These are phyloP conservation scores for Sparassis latifolia DNA, from an alignment of 1,284 basidiomycete species.

Conservation along the genomic window DNA sequence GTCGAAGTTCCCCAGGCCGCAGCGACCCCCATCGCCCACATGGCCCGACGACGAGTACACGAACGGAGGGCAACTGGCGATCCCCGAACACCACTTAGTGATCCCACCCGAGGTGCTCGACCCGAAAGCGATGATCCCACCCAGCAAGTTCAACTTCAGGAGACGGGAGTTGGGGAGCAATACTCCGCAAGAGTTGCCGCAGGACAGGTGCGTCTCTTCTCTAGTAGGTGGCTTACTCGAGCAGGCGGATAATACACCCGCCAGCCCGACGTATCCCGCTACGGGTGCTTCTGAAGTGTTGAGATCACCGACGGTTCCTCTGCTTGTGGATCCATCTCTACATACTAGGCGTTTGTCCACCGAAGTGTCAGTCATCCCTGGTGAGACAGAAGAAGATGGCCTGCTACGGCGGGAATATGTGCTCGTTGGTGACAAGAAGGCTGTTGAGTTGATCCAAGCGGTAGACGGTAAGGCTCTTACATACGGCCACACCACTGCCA, in stretches of 20 bases:
- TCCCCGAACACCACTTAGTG: conserved; percentile 59
- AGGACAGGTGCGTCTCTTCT: conserved; percentile 6
- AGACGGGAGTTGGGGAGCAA: conserved; percentile 21
- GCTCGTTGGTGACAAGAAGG: conserved; percentile 66
- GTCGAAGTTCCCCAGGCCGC: conserved; percentile 58
- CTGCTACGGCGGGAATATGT: conserved; percentile 71
- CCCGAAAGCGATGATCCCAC: conserved; percentile 71
- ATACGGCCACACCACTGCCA: background rate
- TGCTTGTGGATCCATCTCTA: conserved; percentile 8
- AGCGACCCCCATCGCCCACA: conserved; percentile 17
- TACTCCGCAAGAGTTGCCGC: conserved; percentile 4
- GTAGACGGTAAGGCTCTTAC: conserved; percentile 53
- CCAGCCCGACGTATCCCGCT: background rate
- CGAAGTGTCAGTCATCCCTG: conserved; percentile 69
- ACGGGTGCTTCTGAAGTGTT: conserved; percentile 4
- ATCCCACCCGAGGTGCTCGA: conserved; percentile 74
- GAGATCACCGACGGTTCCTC: conserved; percentile 5
- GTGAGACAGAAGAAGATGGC: conserved; percentile 76
- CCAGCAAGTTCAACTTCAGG: conserved; percentile 70
- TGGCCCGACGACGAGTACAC: conserved; percentile 23
- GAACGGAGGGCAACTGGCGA: conserved; percentile 17
- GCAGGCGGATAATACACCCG: background rate
- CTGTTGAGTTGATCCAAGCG: conserved; percentile 72
- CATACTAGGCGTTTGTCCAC: conserved; percentile 37
- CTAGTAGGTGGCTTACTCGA: background rate